Conservation (phyloP, 208 protist genomes). For the Paratrypanosoma confusum region DNA sequence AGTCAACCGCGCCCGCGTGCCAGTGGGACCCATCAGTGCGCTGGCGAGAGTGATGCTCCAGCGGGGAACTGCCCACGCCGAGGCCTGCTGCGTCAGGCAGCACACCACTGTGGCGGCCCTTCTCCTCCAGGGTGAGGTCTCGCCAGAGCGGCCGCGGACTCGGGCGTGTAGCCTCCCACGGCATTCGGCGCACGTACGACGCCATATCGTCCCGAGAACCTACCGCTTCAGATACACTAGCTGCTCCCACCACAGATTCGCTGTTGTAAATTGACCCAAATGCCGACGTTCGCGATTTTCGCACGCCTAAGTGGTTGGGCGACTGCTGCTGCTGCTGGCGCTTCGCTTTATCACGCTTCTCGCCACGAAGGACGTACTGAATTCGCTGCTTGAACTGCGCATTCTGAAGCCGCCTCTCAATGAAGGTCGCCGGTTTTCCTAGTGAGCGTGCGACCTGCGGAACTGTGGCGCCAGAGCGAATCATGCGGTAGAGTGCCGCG, state of each 20-base stretch:
- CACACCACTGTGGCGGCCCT: conserved; percentile 29
- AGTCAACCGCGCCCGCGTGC: too few species aligned
- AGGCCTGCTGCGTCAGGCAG: conserved; percentile 12
- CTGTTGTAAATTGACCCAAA: too few species aligned
- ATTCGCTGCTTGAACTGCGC: conserved; percentile 81
- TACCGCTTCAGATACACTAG: too few species aligned
- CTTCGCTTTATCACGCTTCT: conserved; percentile 18
- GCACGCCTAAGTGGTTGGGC: too few species aligned
- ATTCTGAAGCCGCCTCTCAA: conserved; percentile 75
- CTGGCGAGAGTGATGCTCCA: conserved; percentile 1
- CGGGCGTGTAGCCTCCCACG: too few species aligned
- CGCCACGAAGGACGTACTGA: conserved; percentile 60
- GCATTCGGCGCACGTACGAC: too few species aligned
- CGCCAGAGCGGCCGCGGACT: too few species aligned
- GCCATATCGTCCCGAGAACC: too few species aligned
- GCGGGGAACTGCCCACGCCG: background rate
- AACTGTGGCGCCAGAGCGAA: conserved; percentile 72
- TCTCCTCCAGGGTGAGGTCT: conserved; percentile 69
- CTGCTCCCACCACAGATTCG: too few species aligned
- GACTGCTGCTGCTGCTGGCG: background rate
- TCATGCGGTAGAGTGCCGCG: conserved; percentile 67
- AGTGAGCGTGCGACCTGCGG: conserved; percentile 64
- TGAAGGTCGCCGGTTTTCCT: conserved; percentile 75
- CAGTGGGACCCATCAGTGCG: conserved; percentile 1
- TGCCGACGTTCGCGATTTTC: too few species aligned